phyloP scores from a whole-genome alignment of 768 basidiomycete genomes.

The Trametes maxima region DNA sequence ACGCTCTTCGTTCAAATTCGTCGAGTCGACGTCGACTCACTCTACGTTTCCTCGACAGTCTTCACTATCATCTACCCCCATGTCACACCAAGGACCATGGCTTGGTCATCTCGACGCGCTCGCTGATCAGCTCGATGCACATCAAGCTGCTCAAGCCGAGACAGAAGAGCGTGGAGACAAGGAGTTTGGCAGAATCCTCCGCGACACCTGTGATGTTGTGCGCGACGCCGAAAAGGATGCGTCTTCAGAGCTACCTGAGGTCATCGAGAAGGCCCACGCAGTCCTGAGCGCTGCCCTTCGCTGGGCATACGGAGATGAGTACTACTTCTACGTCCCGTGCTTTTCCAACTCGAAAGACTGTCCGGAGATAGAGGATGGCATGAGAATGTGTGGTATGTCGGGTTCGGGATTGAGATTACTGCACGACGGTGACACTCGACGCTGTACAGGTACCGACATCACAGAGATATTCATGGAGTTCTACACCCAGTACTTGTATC shows the following conservation, averaged over 20 bases:
- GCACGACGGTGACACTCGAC: neutral
- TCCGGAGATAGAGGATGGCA: neutral
- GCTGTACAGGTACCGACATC: neutral
- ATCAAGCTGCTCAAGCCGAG: neutral
- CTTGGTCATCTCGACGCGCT: slow-evolving; percentile 5
- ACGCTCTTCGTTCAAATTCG: too few relatives aligned
- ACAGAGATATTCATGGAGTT: slow-evolving; percentile 5
- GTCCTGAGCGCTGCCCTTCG: slow-evolving; percentile 2
- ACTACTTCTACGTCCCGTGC: neutral
- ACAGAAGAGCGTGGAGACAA: neutral
- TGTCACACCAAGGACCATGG: neutral
- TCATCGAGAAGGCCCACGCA: slow-evolving; percentile 10
- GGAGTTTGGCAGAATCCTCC: slow-evolving; percentile 2
- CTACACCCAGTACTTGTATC: slow-evolving; percentile 6
- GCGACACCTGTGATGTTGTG: slow-evolving; percentile 14
- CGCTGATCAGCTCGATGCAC: neutral
- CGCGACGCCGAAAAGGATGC: slow-evolving; percentile 8
- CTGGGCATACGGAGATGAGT: neutral
- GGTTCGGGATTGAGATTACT: neutral
- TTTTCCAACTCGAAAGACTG: slow-evolving; percentile 1
- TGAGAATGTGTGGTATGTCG: neutral
- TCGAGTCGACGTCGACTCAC: too few relatives aligned
- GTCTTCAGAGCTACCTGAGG: slow-evolving; percentile 2
- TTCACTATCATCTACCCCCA: neutral
- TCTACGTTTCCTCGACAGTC: neutral